phyloP scores from a whole-genome alignment of 495 filamentous ascomycete genomes.

The Thermochaetoides thermophila region DNA sequence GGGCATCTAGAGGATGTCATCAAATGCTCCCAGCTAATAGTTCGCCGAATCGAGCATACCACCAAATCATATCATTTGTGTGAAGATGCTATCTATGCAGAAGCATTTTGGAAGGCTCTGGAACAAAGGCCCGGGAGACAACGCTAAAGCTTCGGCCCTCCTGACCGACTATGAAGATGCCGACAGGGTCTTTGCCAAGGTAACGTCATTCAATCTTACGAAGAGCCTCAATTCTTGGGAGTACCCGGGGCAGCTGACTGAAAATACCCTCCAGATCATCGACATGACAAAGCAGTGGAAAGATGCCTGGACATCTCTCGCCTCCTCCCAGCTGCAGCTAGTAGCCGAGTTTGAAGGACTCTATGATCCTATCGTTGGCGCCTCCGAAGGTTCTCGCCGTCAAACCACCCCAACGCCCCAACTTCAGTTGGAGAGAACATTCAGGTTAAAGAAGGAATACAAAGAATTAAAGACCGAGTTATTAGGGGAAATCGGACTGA shows the following conservation, averaged over 20 bases:
- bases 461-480: slow-evolving; percentile 63
- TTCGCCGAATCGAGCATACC: too few relatives aligned
- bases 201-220: slow-evolving; percentile 21
- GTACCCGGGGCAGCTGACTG: too few relatives aligned
- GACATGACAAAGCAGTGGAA: slow-evolving; percentile 71
- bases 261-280: slow-evolving; percentile 59
- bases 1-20: too few relatives aligned
- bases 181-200: slow-evolving; percentile 61
- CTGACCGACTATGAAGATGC: slow-evolving; percentile 76
- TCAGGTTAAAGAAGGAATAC: slow-evolving; percentile 53
- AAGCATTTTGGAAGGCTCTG: slow-evolving; percentile 59
- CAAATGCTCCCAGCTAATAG: too few relatives aligned
- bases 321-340: slow-evolving; percentile 54
- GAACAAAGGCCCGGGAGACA: slow-evolving; percentile 55
- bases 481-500: slow-evolving; percentile 52
- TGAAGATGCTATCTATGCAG: slow-evolving; percentile 66
- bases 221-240: too few relatives aligned
- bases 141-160: slow-evolving; percentile 60
- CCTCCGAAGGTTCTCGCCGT: slow-evolving; percentile 35
- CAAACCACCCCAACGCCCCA: slow-evolving; percentile 48
- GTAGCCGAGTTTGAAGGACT: slow-evolving; percentile 59
- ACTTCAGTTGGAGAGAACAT: slow-evolving; percentile 48
- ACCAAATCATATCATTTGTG: background rate
- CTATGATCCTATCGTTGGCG: slow-evolving; percentile 68
- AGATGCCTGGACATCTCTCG: slow-evolving; percentile 68